A percentile compares a stretch with the other conserved stretches of the same genome.
Evolutionary conservation across 495 filamentous ascomycete species (phyloP).

Genomic region (Parathielavia hyrcaniae): DNA sequence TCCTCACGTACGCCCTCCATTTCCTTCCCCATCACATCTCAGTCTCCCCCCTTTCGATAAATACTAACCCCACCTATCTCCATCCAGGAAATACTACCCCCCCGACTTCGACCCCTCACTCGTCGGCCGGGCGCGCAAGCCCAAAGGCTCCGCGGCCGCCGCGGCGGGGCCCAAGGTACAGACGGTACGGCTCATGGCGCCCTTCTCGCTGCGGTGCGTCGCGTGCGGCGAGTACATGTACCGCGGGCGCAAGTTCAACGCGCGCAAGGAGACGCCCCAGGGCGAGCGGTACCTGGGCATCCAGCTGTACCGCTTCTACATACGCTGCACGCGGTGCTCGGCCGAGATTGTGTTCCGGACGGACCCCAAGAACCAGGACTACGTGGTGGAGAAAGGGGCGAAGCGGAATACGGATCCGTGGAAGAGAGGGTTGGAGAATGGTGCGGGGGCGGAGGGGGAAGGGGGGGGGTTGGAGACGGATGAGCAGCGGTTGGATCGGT

Average conservation of each 20-base stretch:
- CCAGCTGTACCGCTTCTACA: slow-evolving; percentile 89
- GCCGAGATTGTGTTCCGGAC: slow-evolving; percentile 93
- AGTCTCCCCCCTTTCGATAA: not conserved
- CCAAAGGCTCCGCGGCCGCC: slow-evolving; percentile 52
- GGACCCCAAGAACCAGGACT: slow-evolving; percentile 92
- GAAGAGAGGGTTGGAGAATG: slow-evolving; percentile 54
- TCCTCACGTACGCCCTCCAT: slow-evolving; percentile 43
- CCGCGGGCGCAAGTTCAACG: slow-evolving; percentile 94
- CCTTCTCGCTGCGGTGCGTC: slow-evolving; percentile 88
- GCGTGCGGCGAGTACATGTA: slow-evolving; percentile 95
- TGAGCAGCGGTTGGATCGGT: slow-evolving; percentile 74
- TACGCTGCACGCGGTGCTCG: slow-evolving; percentile 83
- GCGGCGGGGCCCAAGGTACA: slow-evolving; percentile 65
- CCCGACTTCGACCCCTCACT: slow-evolving; percentile 94
- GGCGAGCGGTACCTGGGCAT: slow-evolving; percentile 89
- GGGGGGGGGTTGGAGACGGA: slow-evolving; percentile 60
- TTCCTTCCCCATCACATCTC: slow-evolving; percentile 14
- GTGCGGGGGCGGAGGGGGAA: not conserved
- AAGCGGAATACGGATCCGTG: slow-evolving; percentile 92
- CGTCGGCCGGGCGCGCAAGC: slow-evolving; percentile 56
- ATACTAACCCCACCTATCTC: not conserved
- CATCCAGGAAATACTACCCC: slow-evolving; percentile 68
- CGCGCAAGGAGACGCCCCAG: slow-evolving; percentile 78
- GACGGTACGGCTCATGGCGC: slow-evolving; percentile 93
- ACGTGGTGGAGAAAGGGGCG: slow-evolving; percentile 63